Conservation (phyloP, 345 rosid genomes). For the Arabidopsis arenosa region DNA sequence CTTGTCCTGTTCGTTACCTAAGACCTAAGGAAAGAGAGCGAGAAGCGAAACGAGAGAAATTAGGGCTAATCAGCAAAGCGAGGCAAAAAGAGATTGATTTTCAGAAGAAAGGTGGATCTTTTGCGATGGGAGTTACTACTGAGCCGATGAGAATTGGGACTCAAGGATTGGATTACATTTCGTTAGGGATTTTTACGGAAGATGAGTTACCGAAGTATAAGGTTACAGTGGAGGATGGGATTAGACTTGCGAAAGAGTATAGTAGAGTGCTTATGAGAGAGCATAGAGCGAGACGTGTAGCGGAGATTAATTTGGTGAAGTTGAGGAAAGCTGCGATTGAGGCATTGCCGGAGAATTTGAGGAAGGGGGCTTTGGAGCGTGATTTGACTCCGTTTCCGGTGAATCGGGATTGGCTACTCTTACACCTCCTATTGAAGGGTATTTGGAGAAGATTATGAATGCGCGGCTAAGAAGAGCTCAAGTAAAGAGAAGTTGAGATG, state of each 20-base stretch:
- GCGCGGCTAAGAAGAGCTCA: slow-evolving; percentile 75
- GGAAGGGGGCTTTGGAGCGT: slow-evolving; percentile 67
- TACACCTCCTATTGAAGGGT: slow-evolving; percentile 90
- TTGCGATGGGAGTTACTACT: slow-evolving; percentile 58
- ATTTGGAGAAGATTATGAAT: slow-evolving; percentile 70
- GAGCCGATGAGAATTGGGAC: slow-evolving; percentile 75
- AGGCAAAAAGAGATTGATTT: slow-evolving; percentile 70
- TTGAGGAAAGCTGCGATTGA: slow-evolving; percentile 76
- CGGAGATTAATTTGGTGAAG: slow-evolving; percentile 56
- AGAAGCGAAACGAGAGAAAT: slow-evolving; percentile 76
- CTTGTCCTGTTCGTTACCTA: slow-evolving; percentile 74
- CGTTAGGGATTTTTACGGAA: slow-evolving; percentile 74
- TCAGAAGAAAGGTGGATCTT: slow-evolving; percentile 59
- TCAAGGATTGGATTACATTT: slow-evolving; percentile 70
- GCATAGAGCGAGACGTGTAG: slow-evolving; percentile 79
- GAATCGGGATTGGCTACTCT: slow-evolving; percentile 74
- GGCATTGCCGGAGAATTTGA: slow-evolving; percentile 75
- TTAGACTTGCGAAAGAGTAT: slow-evolving; percentile 80
- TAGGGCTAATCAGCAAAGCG: slow-evolving; percentile 75
- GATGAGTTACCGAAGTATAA: slow-evolving; percentile 82
- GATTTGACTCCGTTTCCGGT: slow-evolving; percentile 78
- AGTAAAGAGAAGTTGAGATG: slow-evolving; percentile 76
- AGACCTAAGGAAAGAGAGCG: slow-evolving; percentile 63
- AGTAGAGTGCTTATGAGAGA: slow-evolving; percentile 82
- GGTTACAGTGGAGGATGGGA: slow-evolving; percentile 88